These are phyloP conservation scores for Turnera subulata DNA, from an alignment of 345 rosid species.

Conservation along the genomic window DNA sequence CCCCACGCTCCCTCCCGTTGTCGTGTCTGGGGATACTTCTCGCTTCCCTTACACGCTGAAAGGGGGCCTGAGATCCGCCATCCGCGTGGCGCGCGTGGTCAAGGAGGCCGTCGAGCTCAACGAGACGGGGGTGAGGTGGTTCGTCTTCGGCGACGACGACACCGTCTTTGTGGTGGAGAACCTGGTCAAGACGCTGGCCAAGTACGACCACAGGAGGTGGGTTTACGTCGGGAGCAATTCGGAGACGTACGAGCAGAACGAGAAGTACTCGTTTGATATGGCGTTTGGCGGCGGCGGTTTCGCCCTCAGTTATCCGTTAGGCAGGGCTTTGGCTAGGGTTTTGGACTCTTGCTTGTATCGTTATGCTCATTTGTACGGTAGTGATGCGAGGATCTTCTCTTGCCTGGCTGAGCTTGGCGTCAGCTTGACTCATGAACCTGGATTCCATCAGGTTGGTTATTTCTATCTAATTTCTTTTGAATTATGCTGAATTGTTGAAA, in stretches of 20 bases:
- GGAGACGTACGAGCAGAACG: slow-evolving; percentile 76
- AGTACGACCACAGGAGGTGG: slow-evolving; percentile 75
- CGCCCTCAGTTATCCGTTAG: slow-evolving; percentile 66
- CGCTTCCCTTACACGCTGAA: slow-evolving; percentile 67
- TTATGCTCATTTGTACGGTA: slow-evolving; percentile 77
- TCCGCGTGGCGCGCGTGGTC: slow-evolving; percentile 81
- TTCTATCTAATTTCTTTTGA: neutral
- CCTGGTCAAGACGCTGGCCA: slow-evolving; percentile 58
- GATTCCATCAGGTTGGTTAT: slow-evolving; percentile 99
- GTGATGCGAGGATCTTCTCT: slow-evolving; percentile 78
- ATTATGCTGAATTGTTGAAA: slow-evolving; percentile 4
- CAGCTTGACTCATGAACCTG: slow-evolving; percentile 74
- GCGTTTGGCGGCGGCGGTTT: slow-evolving; percentile 95
- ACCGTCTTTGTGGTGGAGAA: slow-evolving; percentile 84
- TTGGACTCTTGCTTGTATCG: slow-evolving; percentile 77
- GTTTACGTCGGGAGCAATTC: slow-evolving; percentile 76
- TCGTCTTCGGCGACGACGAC: slow-evolving; percentile 91
- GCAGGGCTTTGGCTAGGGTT: slow-evolving; percentile 51
- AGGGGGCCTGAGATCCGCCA: slow-evolving; percentile 71
- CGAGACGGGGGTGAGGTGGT: slow-evolving; percentile 68
- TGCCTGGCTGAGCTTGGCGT: slow-evolving; percentile 88
- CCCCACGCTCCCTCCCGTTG: slow-evolving; percentile 47
- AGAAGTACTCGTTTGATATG: slow-evolving; percentile 77
- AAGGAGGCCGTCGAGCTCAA: slow-evolving; percentile 69
- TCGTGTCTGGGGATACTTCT: slow-evolving; percentile 58